A percentile compares a stretch with the other conserved stretches of the same genome.
These are phyloP conservation scores for Pyrus bretschneideri DNA, from an alignment of 306 rosid species.

Conservation along the genomic window DNA sequence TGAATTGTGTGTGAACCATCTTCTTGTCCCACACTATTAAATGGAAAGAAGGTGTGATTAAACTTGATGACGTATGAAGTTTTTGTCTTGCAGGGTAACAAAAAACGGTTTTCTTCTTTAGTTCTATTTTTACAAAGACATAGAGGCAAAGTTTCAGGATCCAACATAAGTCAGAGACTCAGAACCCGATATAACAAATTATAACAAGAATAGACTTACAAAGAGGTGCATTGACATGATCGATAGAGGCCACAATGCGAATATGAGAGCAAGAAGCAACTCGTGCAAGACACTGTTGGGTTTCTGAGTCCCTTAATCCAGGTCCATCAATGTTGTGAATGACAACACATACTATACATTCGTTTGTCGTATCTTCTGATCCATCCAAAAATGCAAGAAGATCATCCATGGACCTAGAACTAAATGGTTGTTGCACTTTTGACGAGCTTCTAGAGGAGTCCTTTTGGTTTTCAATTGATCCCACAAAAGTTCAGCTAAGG, in stretches of 20 bases:
- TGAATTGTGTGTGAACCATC: conserved; percentile 85
- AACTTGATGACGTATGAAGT: background rate
- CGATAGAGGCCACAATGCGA: conserved; percentile 68
- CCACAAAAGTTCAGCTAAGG: conserved; percentile 64
- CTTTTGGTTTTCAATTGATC: conserved; percentile 60
- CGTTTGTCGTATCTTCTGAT: conserved; percentile 36
- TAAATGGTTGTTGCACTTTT: conserved; percentile 50
- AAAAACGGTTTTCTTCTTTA: background rate
- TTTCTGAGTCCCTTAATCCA: conserved; percentile 75
- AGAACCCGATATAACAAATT: background rate
- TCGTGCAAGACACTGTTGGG: conserved; percentile 70
- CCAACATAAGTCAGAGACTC: background rate
- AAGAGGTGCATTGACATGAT: conserved; percentile 79
- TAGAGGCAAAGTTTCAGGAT: too few relatives aligned
- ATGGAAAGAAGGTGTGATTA: conserved; percentile 1
- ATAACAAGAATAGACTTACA: conserved; percentile 41
- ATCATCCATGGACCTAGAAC: conserved; percentile 67
- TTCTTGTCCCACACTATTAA: conserved; percentile 93
- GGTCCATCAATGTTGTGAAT: conserved; percentile 93
- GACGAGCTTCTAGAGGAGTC: conserved; percentile 32
- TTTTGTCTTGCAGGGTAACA: background rate
- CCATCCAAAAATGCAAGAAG: conserved; percentile 68
- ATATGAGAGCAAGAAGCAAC: conserved; percentile 69
- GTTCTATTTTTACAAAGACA: too few relatives aligned
- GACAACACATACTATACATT: conserved; percentile 50